Evolutionary conservation across 805 yeast genomes (phyloP), one percentile per base, ranked within the genome.

Genomic region (Metschnikowia hibisci): DNA sequence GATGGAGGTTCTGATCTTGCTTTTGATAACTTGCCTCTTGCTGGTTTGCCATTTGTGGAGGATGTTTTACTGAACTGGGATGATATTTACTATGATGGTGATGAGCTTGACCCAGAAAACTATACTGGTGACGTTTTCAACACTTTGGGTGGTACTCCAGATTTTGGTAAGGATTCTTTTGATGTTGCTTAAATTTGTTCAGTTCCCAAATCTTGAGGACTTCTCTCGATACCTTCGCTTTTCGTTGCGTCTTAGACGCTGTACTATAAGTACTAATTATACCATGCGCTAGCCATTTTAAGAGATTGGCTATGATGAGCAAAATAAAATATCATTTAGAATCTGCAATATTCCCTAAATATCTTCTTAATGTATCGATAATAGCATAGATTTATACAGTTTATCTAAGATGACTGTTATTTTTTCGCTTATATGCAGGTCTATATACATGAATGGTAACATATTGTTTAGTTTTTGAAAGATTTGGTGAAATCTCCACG

Each of bases 91-190:
- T 57, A 46, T 39, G 39, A 46, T 2, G 66, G 66, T 26, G 61
- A 63, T 37, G 48, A 62, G 11, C 73, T 64, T 52, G 56, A 58
- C 36, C 66, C 84, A 12, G 61, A 61, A 15, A 79, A 79, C 66
- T 81, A 80, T 58, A 66, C 80, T 42, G 87, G 87, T 50, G 86
- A 81, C 55, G 67, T 76, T 45, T 75, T 70, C 47, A 81, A 77
- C 39, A 69, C 82, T 33, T 67, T 81, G 41, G 84, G 71, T 32
- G 71, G 72, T 7, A 62, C 53, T 12, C 69, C 69, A 35, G 64
- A 69, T 51, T 67, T 68, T 37, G 74, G 74, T 12, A 61, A 60
- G 55, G 2, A 51, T 0, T 30, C 43, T 27, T 62, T 62, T 39
- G 55, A 40, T 8, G 43, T 61, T 18, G 65, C 63, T 9, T 61